phyloP scores from a whole-genome alignment of 495 filamentous ascomycete species.

The Podospora comata region DNA sequence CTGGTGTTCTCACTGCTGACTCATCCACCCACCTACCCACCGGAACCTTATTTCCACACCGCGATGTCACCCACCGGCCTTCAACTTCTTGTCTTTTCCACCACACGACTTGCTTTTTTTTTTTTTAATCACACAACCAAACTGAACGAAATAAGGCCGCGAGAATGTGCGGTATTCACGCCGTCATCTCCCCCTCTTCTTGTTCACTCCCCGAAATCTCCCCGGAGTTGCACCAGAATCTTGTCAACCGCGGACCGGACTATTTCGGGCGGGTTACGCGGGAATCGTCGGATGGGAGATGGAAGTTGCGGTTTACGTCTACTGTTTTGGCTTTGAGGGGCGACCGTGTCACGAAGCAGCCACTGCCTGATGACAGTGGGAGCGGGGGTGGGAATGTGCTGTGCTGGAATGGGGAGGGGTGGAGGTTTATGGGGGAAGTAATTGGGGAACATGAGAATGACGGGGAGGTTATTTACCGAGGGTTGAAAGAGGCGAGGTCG shows the following conservation, averaged over 20 bases:
- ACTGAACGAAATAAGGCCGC: neutral
- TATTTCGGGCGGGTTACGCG: constrained; percentile 44
- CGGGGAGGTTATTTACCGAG: constrained; percentile 64
- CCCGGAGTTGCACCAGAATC: constrained; percentile 30
- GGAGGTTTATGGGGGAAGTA: constrained; percentile 60
- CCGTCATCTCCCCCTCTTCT: constrained; percentile 29
- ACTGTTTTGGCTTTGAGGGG: constrained; percentile 87
- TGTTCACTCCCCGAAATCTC: constrained; percentile 16
- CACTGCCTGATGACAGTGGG: constrained; percentile 59
- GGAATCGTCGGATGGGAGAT: constrained; percentile 21
- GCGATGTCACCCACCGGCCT: no score
- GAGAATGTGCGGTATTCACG: constrained; percentile 51
- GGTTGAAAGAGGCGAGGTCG: constrained; percentile 44
- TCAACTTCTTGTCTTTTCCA: neutral
- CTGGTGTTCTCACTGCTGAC: neutral
- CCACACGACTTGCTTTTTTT: neutral
- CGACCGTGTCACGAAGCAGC: constrained; percentile 66
- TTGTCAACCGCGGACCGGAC: constrained; percentile 51
- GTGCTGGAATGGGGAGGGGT: constrained; percentile 99
- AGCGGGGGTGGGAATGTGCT: constrained; percentile 61
- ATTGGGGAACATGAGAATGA: constrained; percentile 70
- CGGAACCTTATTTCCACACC: no score
- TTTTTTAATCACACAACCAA: neutral
- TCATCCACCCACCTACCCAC: neutral
- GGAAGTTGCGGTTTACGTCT: constrained; percentile 62